These are phyloP conservation scores for Gastrolobium bilobum DNA, from an alignment of 306 rosid genomes.

Conservation along the genomic window DNA sequence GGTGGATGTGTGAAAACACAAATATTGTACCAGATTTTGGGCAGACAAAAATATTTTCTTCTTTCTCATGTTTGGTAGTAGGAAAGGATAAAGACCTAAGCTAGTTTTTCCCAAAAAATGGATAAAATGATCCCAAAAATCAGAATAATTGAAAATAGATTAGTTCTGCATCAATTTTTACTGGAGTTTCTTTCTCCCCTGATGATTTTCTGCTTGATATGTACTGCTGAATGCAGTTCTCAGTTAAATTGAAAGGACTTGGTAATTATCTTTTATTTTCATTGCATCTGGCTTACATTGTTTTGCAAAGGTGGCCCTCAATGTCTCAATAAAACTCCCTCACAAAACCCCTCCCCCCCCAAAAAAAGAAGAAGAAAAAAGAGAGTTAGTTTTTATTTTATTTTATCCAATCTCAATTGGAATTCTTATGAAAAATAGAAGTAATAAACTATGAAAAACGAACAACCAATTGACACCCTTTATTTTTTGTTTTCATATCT, in stretches of 20 bases:
- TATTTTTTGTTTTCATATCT: constrained; percentile 27
- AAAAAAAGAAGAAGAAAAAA: background rate
- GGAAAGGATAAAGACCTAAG: constrained; percentile 3
- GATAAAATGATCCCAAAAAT: constrained; percentile 14
- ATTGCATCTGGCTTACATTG: background rate
- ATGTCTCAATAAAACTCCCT: constrained; percentile 20
- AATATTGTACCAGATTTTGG: background rate
- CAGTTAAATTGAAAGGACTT: constrained; percentile 32
- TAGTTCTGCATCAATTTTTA: constrained; percentile 1
- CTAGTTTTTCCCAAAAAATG: background rate
- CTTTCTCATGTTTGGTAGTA: background rate
- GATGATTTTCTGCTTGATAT: constrained; percentile 12
- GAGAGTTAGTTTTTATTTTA: background rate
- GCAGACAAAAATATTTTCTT: background rate
- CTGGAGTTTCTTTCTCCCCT: background rate
- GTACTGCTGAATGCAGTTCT: constrained; percentile 23
- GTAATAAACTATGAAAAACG: constrained; percentile 9
- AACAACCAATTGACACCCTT: constrained; percentile 42
- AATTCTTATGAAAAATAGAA: constrained; percentile 26
- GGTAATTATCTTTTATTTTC: constrained; percentile 21
- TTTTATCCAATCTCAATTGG: background rate
- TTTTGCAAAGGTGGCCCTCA: constrained; percentile 24
- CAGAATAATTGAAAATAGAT: constrained; percentile 5
- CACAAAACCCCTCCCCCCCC: background rate
- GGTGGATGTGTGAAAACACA: background rate